Evolutionary conservation across 2,329 filamentous ascomycete genomes (phyloP).

Genomic region (Scedosporium aurantiacum): DNA sequence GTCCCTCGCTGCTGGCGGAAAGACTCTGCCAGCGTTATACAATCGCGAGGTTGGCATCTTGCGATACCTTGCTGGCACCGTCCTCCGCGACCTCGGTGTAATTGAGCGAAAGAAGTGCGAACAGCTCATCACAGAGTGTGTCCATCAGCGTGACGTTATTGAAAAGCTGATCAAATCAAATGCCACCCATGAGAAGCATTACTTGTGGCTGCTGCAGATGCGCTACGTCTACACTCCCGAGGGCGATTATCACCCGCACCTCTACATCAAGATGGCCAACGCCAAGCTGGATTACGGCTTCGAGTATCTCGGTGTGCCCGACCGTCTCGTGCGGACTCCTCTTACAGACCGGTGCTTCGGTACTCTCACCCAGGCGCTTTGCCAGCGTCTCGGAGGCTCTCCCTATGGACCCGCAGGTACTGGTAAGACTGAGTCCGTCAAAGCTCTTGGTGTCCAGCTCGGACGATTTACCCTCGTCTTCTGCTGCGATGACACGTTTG

Average conservation of each 20-base stretch:
- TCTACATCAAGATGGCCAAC: slow-evolving; percentile 94
- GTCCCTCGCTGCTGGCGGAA: slow-evolving; percentile 61
- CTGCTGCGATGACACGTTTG: slow-evolving; percentile 98
- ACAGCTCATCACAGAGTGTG: slow-evolving; percentile 96
- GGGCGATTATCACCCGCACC: slow-evolving; percentile 69
- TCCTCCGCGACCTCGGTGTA: slow-evolving; percentile 77
- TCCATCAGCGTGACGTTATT: slow-evolving; percentile 91
- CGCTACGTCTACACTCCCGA: slow-evolving; percentile 80
- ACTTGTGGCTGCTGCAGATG: slow-evolving; percentile 94
- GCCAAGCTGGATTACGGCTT: slow-evolving; percentile 93
- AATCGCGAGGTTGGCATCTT: slow-evolving; percentile 79
- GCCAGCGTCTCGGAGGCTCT: slow-evolving; percentile 89
- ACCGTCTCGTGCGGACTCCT: slow-evolving; percentile 90
- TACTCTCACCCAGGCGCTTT: slow-evolving; percentile 89
- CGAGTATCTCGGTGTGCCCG: slow-evolving; percentile 92
- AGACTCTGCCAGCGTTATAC: slow-evolving; percentile 58
- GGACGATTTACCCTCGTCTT: slow-evolving; percentile 97
- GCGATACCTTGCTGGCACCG: slow-evolving; percentile 73
- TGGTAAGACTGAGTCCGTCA: slow-evolving; percentile 98
- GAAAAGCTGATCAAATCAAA: slow-evolving; percentile 70
- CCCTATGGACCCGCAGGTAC: slow-evolving; percentile 96
- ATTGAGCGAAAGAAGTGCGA: slow-evolving; percentile 94
- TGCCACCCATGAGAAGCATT: slow-evolving; percentile 66
- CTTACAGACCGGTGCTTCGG: slow-evolving; percentile 97
- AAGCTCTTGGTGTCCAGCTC: slow-evolving; percentile 90